These are phyloP conservation scores for Penicillium manginii DNA, from an alignment of 495 filamentous ascomycete genomes.

Conservation along the genomic window DNA sequence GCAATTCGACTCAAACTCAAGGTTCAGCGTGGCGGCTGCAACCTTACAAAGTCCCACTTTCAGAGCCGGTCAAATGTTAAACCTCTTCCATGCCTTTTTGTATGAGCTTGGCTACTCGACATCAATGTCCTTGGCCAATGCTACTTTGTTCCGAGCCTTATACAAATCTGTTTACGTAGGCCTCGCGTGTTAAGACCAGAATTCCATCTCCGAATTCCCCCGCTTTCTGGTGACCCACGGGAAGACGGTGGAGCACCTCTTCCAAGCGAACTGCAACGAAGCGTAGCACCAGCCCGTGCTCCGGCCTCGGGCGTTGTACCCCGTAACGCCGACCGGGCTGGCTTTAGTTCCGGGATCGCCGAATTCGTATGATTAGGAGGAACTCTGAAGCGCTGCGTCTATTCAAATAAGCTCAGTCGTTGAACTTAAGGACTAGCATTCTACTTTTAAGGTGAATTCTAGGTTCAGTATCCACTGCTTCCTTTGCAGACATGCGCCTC, in stretches of 20 bases:
- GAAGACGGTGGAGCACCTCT: not conserved
- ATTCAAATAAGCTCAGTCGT: not conserved
- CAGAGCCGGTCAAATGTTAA: not conserved
- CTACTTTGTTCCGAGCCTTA: not conserved
- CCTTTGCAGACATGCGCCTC: no score
- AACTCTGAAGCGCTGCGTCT: not conserved
- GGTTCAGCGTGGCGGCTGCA: not conserved
- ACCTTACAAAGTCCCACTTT: not conserved
- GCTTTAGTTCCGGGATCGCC: conserved; percentile 2
- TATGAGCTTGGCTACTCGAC: not conserved
- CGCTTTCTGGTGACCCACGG: conserved; percentile 1
- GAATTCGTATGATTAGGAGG: not conserved
- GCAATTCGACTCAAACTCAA: not conserved
- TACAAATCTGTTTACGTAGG: not conserved
- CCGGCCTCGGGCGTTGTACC: conserved; percentile 2
- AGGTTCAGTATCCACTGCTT: no score
- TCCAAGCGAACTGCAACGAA: conserved; percentile 2
- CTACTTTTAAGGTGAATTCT: not conserved
- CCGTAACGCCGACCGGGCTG: not conserved
- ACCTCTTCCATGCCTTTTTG: not conserved
- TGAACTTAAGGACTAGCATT: not conserved
- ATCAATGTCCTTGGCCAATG: not conserved
- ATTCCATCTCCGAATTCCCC: not conserved
- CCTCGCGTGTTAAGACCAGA: not conserved
- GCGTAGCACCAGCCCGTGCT: not conserved